Evolutionary conservation across 495 filamentous ascomycete genomes (phyloP), one percentile per base, ranked within the genome.

Genomic region (Podospora bellae-mahoneyi): DNA sequence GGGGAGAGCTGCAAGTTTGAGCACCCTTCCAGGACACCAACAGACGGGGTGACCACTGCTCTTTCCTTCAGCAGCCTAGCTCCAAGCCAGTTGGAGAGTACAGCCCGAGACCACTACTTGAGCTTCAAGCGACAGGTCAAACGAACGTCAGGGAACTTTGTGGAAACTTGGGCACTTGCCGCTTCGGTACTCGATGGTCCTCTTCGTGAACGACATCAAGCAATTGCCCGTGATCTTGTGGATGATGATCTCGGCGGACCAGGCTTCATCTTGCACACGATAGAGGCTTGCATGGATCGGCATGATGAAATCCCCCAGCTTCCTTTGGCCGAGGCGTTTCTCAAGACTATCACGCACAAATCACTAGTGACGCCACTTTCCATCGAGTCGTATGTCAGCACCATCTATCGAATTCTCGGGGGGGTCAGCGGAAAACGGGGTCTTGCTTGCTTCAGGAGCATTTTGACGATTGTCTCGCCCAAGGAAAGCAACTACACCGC

Each of bases 221-320:
- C 55, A 1, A 7, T 64, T 32, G 68, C 60, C 18, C 26, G 65
- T 27, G 68, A 70, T 20, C 61, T 70, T 26, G 68, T 61, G 4
- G 65, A 70, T 15, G 68, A 70, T 20, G 65, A 67, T 0, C 7
- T 70, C 10, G 68, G 68, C 20, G 68, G 68, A 5, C 65, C 28
- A 0, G 7, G 16, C 1, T 26, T 56, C 10, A 34, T 70, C 13
- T 23, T 5, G 9, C 3, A 16, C 30, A 70, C 68, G 1, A 13
- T 62, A 15, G 13, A 23, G 18, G 15, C 58, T 5, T 70, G 68
- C 62, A 64, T 56, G 19, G 19, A 20, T 20, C 20, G 20, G 20
- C 20, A 20, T 20, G 20, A 16, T 18, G 34, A 60, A 3, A 0
- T n/a, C 0, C 2, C 48, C 0, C 10, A 54, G 9, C 20, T 20